Conservation (phyloP, 352 stramenopile genomes). For the Globisporangium paroecandrum region DNA sequence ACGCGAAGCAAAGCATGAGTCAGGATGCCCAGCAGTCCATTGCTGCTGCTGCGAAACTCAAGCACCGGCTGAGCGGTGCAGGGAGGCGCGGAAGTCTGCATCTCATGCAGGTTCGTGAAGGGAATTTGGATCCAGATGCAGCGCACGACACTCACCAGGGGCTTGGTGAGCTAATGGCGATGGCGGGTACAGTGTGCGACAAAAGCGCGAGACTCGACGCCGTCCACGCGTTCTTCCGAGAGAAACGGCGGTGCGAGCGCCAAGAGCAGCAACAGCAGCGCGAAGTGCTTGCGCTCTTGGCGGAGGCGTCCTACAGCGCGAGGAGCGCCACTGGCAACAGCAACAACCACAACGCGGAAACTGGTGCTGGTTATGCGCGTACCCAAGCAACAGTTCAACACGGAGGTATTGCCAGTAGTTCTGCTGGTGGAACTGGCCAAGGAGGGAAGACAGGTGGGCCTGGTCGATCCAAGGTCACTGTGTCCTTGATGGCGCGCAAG, state of each 20-base stretch:
- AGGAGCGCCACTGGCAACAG: background rate
- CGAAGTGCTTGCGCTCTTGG: constrained; percentile 14
- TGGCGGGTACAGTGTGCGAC: constrained; percentile 3
- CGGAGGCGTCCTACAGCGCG: background rate
- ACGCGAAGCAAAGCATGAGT: constrained; percentile 21
- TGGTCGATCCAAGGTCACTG: background rate
- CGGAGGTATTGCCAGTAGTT: background rate
- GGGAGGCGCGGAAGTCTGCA: constrained; percentile 1
- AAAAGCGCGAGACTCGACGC: constrained; percentile 23
- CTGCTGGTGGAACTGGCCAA: background rate
- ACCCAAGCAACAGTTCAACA: background rate
- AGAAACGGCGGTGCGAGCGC: constrained; percentile 36
- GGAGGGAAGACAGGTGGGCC: background rate
- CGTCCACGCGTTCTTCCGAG: constrained; percentile 41
- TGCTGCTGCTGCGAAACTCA: background rate
- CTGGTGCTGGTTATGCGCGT: background rate
- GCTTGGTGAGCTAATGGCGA: constrained; percentile 1
- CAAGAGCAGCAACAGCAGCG: constrained; percentile 35
- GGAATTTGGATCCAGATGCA: background rate
- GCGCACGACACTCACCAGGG: background rate
- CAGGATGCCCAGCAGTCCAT: constrained; percentile 3
- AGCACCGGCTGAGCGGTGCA: background rate
- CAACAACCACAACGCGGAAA: background rate
- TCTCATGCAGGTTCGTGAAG: background rate
- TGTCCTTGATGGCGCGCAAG: constrained; percentile 9